phyloP scores from a whole-genome alignment of 176 grass and related monocot species.

The Rhynchospora pubera region DNA sequence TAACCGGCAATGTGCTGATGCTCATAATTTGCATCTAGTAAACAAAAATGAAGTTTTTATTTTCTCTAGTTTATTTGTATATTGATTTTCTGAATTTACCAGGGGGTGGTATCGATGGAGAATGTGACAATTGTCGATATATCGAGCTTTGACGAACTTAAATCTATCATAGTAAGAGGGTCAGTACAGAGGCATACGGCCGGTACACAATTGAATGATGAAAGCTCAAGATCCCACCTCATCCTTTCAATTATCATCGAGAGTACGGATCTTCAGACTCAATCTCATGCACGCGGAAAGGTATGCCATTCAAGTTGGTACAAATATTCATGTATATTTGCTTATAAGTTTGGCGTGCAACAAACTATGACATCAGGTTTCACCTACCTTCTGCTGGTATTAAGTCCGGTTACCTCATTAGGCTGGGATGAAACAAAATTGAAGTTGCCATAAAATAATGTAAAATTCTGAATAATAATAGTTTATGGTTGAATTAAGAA shows the following conservation, averaged over 20 bases:
- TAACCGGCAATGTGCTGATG: neutral
- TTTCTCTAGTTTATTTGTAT: neutral
- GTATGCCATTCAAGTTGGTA: conserved; percentile 32
- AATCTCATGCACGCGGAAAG: conserved; percentile 91
- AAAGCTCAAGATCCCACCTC: conserved; percentile 96
- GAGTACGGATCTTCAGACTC: conserved; percentile 94
- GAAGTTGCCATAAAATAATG: neutral
- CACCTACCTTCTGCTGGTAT: neutral
- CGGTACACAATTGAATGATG: conserved; percentile 90
- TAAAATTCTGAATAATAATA: neutral
- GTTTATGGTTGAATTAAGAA: neutral
- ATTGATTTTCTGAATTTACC: conserved; percentile 7
- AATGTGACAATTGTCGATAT: conserved; percentile 68
- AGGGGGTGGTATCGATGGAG: conserved; percentile 96
- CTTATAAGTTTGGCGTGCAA: neutral
- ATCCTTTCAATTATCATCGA: conserved; percentile 97
- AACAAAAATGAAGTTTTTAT: neutral
- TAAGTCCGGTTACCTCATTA: neutral
- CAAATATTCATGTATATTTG: neutral
- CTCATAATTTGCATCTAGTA: too few species aligned
- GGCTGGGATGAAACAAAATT: neutral
- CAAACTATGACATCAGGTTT: neutral
- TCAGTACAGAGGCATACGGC: conserved; percentile 77
- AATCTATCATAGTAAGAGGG: conserved; percentile 70
- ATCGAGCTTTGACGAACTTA: conserved; percentile 82